Evolutionary conservation across 495 filamentous ascomycete species (phyloP).

Genomic region (Penicillium cataractarum): DNA sequence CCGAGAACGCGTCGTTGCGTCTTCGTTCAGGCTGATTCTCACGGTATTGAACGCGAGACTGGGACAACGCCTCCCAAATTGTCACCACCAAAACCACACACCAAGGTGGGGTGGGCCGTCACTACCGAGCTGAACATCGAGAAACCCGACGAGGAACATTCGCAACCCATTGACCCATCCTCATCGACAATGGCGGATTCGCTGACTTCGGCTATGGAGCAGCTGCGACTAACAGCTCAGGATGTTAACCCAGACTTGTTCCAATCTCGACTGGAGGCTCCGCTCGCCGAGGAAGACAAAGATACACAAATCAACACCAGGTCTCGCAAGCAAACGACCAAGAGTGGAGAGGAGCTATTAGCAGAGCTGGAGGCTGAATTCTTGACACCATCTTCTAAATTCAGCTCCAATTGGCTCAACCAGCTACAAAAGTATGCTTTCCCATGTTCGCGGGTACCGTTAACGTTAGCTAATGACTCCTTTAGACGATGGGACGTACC

Average conservation of each 20-base stretch:
- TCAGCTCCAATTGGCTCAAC: slow-evolving; percentile 84
- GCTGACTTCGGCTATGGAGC: slow-evolving; percentile 34
- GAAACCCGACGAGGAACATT: background rate
- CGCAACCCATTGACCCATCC: background rate
- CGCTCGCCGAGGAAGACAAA: slow-evolving; percentile 40
- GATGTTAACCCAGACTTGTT: slow-evolving; percentile 31
- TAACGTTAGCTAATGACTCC: slow-evolving; percentile 21
- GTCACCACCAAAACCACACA: slow-evolving; percentile 9
- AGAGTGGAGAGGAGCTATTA: slow-evolving; percentile 60
- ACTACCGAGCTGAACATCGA: slow-evolving; percentile 9
- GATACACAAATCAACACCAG: slow-evolving; percentile 33
- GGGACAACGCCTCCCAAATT: background rate
- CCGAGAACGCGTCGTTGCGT: background rate
- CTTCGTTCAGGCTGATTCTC: background rate
- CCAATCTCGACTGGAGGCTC: slow-evolving; percentile 25
- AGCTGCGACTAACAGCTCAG: slow-evolving; percentile 33
- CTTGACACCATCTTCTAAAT: slow-evolving; percentile 73
- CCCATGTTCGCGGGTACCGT: slow-evolving; percentile 2
- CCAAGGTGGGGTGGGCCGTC: slow-evolving; percentile 12
- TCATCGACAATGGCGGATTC: slow-evolving; percentile 26
- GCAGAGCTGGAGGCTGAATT: slow-evolving; percentile 75
- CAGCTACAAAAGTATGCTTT: slow-evolving; percentile 70
- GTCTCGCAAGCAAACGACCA: slow-evolving; percentile 57
- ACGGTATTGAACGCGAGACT: background rate
- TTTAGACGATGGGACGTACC: slow-evolving; percentile 78